Evolutionary conservation across 2,329 filamentous ascomycete species (phyloP).

Genomic region (Magnaporthiopsis rhizophila): DNA sequence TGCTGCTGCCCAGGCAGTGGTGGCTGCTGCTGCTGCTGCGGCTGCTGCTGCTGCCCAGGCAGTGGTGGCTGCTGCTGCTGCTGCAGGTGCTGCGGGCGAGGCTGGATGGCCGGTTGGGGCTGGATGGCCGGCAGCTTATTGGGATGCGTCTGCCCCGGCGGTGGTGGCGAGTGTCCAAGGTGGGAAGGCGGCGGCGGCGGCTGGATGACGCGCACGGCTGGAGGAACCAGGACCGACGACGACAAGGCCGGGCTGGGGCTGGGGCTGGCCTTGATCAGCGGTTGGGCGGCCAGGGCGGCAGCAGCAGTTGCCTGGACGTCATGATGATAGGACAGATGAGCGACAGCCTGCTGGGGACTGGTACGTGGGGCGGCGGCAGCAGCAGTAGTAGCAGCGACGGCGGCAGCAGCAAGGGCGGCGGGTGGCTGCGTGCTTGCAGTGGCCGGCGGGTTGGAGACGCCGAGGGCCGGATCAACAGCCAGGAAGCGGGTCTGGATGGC

Average conservation of each 20-base stretch:
- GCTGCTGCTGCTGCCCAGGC: neutral
- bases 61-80: neutral
- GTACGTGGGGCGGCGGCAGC: no score
- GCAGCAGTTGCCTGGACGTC: neutral
- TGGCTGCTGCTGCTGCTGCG: neutral
- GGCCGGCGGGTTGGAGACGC: neutral
- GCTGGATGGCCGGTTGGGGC: neutral
- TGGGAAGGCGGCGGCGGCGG: neutral
- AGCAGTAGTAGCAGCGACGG: neutral
- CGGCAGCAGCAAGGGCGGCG: no score
- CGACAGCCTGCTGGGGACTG: neutral
- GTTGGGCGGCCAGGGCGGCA: neutral
- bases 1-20: conserved; percentile 1
- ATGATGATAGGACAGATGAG: neutral
- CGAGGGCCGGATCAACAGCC: neutral
- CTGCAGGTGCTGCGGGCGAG: neutral
- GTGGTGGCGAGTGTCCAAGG: neutral
- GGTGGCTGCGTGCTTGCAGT: no score
- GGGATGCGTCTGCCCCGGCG: neutral
- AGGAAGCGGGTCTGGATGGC: conserved; percentile 4
- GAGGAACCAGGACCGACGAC: neutral
- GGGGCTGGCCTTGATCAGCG: neutral
- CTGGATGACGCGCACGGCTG: neutral
- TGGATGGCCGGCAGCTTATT: neutral
- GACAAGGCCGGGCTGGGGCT: neutral